Base-by-base conservation (phyloP, 495 filamentous ascomycete species). In the Clavariopsis aquatica region DNA sequence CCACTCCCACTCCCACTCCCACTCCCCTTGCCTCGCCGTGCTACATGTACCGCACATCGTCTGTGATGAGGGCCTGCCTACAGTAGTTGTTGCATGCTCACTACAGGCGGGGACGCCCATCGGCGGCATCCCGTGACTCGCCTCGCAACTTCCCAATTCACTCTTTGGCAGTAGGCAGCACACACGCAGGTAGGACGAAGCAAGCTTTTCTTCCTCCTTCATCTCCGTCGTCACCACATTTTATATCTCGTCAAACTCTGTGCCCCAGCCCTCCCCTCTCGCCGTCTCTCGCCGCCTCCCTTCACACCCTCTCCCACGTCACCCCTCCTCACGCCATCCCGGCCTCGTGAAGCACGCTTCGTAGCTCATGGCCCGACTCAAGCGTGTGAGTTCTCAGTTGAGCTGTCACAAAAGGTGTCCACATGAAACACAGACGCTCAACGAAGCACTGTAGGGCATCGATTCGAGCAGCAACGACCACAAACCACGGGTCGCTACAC, bases 341-440 rank as follows among this genome's bases (percentile, higher is more conserved):
- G n/a, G 2, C 38, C 15, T 17, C 38, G 38, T 43, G 38, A 43
- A 43, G 38, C 15, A n/a, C 15, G 3, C 15, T 43, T 17, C 3
- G 8, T 43, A 15, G 8, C 15, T 22, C 22, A 53, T 53, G 51
- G 17, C 51, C 26, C 27, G 20, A 9, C 47, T 29, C 51, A 6
- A 28, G 10, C 8, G 26, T 6, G 51, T 53, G 51, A 53, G 51
- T 53, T 24, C 51, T 53, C 24, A 53, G 23, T 53, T 17, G 51
- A 53, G 51, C 51, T 12, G 27, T 53, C 28, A 31, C 51, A 28
- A 5, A 29, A n/a, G 4, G 28, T 10, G 24, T 7, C 23, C 28
- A 28, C 19, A 6, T 29, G 51, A 53, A 10, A 53, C 51, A 1
- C 51, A 29, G 23, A 53, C 24, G 20, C 51, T 53, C 24, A 53